Evolutionary conservation across 2,329 filamentous ascomycete genomes (phyloP).

Genomic region (Talaromyces sp.): DNA sequence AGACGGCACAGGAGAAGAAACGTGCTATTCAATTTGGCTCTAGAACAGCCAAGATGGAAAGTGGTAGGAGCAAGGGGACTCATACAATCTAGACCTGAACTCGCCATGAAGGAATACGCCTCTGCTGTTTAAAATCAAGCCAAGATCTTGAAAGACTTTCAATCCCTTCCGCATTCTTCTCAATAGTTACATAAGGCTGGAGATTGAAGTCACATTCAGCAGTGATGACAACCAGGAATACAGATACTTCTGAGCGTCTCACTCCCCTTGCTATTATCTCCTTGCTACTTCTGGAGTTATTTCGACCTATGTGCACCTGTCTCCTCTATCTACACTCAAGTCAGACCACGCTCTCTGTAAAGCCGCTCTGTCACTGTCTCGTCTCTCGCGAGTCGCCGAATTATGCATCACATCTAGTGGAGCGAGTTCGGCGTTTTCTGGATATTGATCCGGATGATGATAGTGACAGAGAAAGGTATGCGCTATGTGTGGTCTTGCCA

Average conservation of each 20-base stretch:
- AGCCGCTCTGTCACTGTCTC: neutral
- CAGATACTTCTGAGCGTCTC: conserved; percentile 43
- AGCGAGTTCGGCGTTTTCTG: conserved; percentile 6
- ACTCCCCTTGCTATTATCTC: neutral
- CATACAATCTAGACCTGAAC: conserved; percentile 31
- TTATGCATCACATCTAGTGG: conserved; percentile 13
- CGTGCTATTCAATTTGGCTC: conserved; percentile 84
- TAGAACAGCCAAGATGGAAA: conserved; percentile 77
- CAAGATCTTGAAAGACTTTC: no score
- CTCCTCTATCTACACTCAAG: conserved; percentile 17
- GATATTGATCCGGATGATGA: neutral
- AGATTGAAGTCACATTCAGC: conserved; percentile 23
- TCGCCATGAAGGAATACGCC: no score
- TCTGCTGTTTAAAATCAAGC: no score
- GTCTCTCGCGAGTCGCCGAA: neutral
- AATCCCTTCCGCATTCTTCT: no score
- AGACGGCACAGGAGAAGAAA: conserved; percentile 84
- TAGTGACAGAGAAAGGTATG: neutral
- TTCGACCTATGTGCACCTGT: neutral
- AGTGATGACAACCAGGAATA: conserved; percentile 40
- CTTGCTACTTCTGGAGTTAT: neutral
- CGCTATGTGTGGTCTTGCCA: neutral
- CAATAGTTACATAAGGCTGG: neutral
- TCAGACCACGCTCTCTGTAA: neutral
- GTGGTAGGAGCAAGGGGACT: conserved; percentile 63